Conservation (phyloP, 2,329 filamentous ascomycete genomes). For the Hypoxylon sp. region DNA sequence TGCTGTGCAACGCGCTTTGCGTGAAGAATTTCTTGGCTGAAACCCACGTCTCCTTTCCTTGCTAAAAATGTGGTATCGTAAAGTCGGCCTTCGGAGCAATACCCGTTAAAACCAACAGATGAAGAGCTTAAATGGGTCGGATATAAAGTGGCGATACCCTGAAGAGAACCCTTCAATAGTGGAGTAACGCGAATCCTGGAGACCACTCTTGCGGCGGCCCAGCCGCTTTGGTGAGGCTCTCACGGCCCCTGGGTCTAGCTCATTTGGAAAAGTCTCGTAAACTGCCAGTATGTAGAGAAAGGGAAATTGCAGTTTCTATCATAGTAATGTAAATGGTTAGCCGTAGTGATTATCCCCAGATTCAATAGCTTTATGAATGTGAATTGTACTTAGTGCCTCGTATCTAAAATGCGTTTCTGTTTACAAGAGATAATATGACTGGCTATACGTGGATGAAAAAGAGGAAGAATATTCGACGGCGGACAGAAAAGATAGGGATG, state of each 20-base stretch:
- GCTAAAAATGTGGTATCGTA: conserved; percentile 17
- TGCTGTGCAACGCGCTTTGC: conserved; percentile 44
- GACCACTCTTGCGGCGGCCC: conserved; percentile 17
- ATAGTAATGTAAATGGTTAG: background rate
- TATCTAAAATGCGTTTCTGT: background rate
- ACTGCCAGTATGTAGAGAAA: background rate
- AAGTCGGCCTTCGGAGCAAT: conserved; percentile 20
- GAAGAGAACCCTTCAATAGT: conserved; percentile 33
- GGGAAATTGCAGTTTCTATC: background rate
- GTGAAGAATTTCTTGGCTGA: conserved; percentile 46
- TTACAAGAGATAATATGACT: conserved; percentile 1
- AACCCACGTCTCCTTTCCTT: conserved; percentile 37
- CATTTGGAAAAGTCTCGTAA: conserved; percentile 2
- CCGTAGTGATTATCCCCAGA: no score
- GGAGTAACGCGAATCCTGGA: conserved; percentile 10
- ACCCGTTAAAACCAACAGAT: conserved; percentile 19
- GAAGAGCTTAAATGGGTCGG: conserved; percentile 22
- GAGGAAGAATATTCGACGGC: background rate
- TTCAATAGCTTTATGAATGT: background rate
- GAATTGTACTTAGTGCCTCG: background rate
- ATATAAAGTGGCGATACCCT: conserved; percentile 16
- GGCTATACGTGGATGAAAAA: background rate
- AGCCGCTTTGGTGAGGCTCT: conserved; percentile 41
- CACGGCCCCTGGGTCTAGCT: conserved; percentile 8
- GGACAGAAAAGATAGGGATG: conserved; percentile 12